phyloP scores from a whole-genome alignment of 345 rosid species.

The Eucalyptus sp. region DNA sequence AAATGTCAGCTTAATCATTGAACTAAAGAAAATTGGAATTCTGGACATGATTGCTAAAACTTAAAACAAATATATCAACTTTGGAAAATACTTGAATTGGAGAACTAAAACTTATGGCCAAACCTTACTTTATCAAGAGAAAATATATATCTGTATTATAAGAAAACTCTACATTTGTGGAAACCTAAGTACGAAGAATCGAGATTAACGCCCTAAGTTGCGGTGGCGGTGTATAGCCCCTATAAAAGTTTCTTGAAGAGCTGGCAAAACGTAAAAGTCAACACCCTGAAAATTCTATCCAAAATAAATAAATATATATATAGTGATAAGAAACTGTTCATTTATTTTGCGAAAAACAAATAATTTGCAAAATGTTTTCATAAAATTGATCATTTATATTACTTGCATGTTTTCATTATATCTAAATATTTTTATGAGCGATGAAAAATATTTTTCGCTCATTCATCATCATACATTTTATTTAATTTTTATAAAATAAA shows the following conservation, averaged over 20 bases:
- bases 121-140: background rate
- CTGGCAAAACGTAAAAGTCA: background rate
- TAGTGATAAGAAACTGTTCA: background rate
- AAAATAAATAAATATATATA: too few relatives aligned
- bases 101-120: background rate
- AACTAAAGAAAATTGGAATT: background rate
- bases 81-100: background rate
- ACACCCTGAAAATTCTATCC: background rate
- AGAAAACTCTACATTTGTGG: background rate
- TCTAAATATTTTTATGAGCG: background rate
- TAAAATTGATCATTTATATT: background rate
- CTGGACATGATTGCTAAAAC: background rate
- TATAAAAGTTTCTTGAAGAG: background rate
- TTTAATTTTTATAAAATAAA: background rate
- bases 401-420: background rate
- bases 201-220: background rate
- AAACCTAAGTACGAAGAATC: background rate
- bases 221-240: background rate
- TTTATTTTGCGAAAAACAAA: background rate
- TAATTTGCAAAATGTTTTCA: background rate
- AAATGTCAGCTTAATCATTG: background rate
- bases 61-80: background rate
- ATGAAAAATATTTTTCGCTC: background rate
- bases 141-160: background rate
- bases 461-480: accelerated